These are phyloP conservation scores for Plasmodium gonderi DNA, from an alignment of 169 alveolate species.

Conservation along the genomic window DNA sequence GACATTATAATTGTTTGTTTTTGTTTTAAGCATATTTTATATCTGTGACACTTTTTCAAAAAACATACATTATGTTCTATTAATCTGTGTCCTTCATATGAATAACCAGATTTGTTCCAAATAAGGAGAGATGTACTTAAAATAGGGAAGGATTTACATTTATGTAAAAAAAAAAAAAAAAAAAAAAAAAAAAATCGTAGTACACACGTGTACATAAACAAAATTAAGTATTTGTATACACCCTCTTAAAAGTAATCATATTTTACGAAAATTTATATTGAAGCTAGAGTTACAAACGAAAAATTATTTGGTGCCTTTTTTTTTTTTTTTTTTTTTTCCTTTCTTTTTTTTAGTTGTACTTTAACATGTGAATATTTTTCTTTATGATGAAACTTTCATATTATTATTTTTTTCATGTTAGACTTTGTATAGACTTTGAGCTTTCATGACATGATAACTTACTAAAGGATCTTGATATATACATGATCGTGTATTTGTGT, in stretches of 20 bases:
- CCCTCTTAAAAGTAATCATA: neutral
- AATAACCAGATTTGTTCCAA: neutral
- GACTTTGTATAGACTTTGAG: constrained; percentile 5
- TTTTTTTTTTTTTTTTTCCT: neutral
- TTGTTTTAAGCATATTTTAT: neutral
- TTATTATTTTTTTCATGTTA: constrained; percentile 14
- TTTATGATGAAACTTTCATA: neutral
- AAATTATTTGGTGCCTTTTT: neutral
- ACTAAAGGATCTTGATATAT: neutral
- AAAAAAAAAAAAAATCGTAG: too few relatives aligned
- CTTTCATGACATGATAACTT: neutral
- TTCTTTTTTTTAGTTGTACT: neutral
- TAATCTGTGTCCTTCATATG: neutral
- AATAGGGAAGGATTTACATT: neutral
- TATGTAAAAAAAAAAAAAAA: neutral
- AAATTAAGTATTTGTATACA: neutral
- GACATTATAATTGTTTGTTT: neutral
- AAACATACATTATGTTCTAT: neutral
- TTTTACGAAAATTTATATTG: neutral
- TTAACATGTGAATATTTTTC: neutral
- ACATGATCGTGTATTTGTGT: too few relatives aligned
- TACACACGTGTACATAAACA: neutral
- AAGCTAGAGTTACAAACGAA: neutral
- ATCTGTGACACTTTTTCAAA: neutral
- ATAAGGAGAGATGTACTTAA: neutral